Evolutionary conservation across 805 yeast genomes (phyloP).

Genomic region (Spathaspora hagerdaliae): DNA sequence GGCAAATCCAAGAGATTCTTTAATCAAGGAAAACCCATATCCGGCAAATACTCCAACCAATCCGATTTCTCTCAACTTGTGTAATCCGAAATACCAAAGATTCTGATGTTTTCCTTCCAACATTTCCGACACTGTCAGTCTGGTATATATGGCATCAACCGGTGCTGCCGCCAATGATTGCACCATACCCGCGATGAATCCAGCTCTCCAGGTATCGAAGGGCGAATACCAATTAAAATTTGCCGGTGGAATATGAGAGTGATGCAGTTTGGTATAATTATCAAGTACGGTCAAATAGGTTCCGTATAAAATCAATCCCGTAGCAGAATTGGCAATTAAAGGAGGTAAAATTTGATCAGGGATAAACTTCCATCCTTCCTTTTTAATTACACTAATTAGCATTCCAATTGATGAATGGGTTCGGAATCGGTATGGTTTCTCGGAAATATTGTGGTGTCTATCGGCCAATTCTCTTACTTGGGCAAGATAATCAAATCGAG

Average conservation of each 20-base stretch:
- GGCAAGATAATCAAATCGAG: conserved; percentile 82
- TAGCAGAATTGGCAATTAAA: conserved; percentile 79
- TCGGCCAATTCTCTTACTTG: conserved; percentile 51
- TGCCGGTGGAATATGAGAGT: conserved; percentile 5
- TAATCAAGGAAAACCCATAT: conserved; percentile 67
- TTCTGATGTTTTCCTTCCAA: conserved; percentile 62
- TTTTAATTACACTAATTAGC: conserved; percentile 61
- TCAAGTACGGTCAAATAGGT: conserved; percentile 63
- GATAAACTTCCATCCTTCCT: conserved; percentile 82
- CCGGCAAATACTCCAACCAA: conserved; percentile 87
- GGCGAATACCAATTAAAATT: conserved; percentile 20
- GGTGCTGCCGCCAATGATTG: conserved; percentile 95
- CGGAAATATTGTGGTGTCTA: conserved; percentile 40
- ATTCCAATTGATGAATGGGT: conserved; percentile 82
- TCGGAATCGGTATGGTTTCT: conserved; percentile 49
- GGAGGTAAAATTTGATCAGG: conserved; percentile 89
- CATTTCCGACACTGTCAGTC: conserved; percentile 74
- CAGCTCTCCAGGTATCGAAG: conserved; percentile 69
- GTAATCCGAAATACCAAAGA: conserved; percentile 71
- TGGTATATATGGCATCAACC: conserved; percentile 81
- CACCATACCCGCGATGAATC: conserved; percentile 78
- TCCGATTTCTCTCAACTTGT: conserved; percentile 71
- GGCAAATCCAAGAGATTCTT: conserved; percentile 83
- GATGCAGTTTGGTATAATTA: conserved; percentile 14
- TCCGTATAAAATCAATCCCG: conserved; percentile 82